phyloP scores from a whole-genome alignment of 495 filamentous ascomycete genomes.

The Aspergillus funiculosus region DNA sequence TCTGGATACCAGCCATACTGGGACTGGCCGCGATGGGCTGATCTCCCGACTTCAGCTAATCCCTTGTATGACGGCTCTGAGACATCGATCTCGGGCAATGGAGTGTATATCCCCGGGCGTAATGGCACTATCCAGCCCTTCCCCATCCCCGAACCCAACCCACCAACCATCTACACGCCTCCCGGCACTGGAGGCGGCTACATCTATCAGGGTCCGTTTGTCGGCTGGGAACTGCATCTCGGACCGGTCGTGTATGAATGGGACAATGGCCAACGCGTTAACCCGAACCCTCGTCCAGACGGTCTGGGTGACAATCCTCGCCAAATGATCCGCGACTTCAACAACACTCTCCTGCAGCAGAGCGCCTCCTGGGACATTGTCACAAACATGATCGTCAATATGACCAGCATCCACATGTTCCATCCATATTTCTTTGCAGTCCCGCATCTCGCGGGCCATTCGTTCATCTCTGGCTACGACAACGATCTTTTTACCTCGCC shows the following conservation, averaged over 20 bases:
- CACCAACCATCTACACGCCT: not conserved
- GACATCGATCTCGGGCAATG: conserved; percentile 1
- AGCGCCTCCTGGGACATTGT: not conserved
- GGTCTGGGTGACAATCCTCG: not conserved
- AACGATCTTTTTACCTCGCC: not conserved
- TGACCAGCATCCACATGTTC: not conserved
- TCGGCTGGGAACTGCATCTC: not conserved
- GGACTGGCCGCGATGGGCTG: conserved; percentile 8
- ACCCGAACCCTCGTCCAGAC: not conserved
- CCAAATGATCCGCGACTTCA: not conserved
- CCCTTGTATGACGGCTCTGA: not conserved
- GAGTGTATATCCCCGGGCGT: not conserved
- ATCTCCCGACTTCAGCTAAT: not conserved
- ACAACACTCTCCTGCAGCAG: not conserved
- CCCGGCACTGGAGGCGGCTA: conserved; percentile 6
- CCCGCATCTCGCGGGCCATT: conserved; percentile 4
- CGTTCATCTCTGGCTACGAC: not conserved
- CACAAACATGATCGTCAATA: not conserved
- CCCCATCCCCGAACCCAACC: not conserved
- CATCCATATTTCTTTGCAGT: not conserved
- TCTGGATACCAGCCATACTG: conserved; percentile 9
- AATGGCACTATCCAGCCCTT: conserved; percentile 1
- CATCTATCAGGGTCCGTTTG: conserved; percentile 5
- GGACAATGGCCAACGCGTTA: conserved; percentile 1
- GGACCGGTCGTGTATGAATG: conserved; percentile 4